Evolutionary conservation across 2,329 filamentous ascomycete species (phyloP).

Genomic region (Teratosphaeriaceae sp.): DNA sequence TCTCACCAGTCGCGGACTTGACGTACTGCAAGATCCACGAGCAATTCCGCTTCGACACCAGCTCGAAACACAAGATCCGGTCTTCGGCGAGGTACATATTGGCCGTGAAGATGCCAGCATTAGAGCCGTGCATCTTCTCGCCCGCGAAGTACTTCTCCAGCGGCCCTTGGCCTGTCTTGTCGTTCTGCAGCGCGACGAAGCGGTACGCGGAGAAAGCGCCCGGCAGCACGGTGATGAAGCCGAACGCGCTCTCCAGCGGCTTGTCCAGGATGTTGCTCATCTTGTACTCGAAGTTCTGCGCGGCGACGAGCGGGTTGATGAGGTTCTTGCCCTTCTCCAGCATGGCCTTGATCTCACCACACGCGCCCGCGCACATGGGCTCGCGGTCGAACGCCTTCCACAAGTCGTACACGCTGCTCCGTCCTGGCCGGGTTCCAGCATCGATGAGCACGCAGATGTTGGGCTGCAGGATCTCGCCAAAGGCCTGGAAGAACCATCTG

Average conservation of each 20-base stretch:
- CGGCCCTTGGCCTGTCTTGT: slow-evolving; percentile 88
- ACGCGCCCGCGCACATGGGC: slow-evolving; percentile 94
- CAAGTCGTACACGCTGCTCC: slow-evolving; percentile 91
- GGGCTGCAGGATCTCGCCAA: slow-evolving; percentile 83
- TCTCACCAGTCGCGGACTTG: slow-evolving; percentile 94
- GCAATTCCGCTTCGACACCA: slow-evolving; percentile 94
- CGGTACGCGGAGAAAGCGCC: slow-evolving; percentile 98
- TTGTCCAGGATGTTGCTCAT: slow-evolving; percentile 99
- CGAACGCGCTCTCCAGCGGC: slow-evolving; percentile 92
- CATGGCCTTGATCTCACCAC: slow-evolving; percentile 99
- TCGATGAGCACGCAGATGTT: slow-evolving; percentile 97
- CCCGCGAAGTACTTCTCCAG: slow-evolving; percentile 96
- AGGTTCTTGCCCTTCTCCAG: slow-evolving; percentile 81
- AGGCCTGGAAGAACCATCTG: slow-evolving; percentile 98
- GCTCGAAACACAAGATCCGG: slow-evolving; percentile 96
- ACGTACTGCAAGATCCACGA: slow-evolving; percentile 98
- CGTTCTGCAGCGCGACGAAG: slow-evolving; percentile 90
- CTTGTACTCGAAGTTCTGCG: slow-evolving; percentile 99
- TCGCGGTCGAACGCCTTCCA: slow-evolving; percentile 99
- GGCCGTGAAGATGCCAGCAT: slow-evolving; percentile 93
- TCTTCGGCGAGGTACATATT: slow-evolving; percentile 99
- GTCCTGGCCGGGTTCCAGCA: slow-evolving; percentile 89
- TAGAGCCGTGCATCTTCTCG: slow-evolving; percentile 89
- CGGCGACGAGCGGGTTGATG: slow-evolving; percentile 86
- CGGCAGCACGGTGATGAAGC: slow-evolving; percentile 93